phyloP scores from a whole-genome alignment of 2,329 filamentous ascomycete species.

The Ilyonectria robusta region DNA sequence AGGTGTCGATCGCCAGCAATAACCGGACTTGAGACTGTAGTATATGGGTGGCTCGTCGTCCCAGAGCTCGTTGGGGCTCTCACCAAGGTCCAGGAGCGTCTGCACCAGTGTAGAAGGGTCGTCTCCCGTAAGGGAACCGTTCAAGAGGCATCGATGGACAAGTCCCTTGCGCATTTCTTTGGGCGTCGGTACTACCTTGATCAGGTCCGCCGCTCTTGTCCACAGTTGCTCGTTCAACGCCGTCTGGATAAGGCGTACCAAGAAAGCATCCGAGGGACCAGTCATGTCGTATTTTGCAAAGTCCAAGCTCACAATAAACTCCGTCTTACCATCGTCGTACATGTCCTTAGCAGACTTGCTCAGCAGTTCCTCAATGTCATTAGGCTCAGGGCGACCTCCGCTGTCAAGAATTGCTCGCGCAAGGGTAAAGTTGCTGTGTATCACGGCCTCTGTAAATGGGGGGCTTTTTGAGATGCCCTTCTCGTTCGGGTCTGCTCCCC shows the following conservation, averaged over 20 bases:
- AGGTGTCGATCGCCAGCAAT: slow-evolving; percentile 48
- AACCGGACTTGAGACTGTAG: slow-evolving; percentile 46
- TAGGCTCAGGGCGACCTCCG: slow-evolving; percentile 42
- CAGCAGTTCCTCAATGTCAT: slow-evolving; percentile 42
- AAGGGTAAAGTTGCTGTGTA: slow-evolving; percentile 42
- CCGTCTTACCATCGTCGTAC: slow-evolving; percentile 46
- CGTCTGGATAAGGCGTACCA: slow-evolving; percentile 38
- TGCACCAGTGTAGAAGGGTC: slow-evolving; percentile 46
- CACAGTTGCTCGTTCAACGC: slow-evolving; percentile 43
- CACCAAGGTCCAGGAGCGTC: slow-evolving; percentile 43
- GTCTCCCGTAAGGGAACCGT: slow-evolving; percentile 40
- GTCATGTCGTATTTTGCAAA: slow-evolving; percentile 42
- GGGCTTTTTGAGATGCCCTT: slow-evolving; percentile 39
- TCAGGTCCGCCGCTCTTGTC: slow-evolving; percentile 46
- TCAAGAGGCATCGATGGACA: slow-evolving; percentile 42
- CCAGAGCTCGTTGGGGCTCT: slow-evolving; percentile 46
- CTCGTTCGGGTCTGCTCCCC: slow-evolving; percentile 46
- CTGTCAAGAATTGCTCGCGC: slow-evolving; percentile 43
- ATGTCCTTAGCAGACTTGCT: slow-evolving; percentile 39
- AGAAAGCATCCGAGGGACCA: slow-evolving; percentile 41
- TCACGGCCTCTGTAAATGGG: slow-evolving; percentile 45
- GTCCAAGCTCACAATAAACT: slow-evolving; percentile 42
- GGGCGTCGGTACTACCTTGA: slow-evolving; percentile 42
- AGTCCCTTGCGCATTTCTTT: slow-evolving; percentile 40
- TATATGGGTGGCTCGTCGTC: slow-evolving; percentile 45